These are phyloP conservation scores for Magnaporthiopsis incrustans DNA, from an alignment of 2,329 filamentous ascomycete species.

Conservation along the genomic window DNA sequence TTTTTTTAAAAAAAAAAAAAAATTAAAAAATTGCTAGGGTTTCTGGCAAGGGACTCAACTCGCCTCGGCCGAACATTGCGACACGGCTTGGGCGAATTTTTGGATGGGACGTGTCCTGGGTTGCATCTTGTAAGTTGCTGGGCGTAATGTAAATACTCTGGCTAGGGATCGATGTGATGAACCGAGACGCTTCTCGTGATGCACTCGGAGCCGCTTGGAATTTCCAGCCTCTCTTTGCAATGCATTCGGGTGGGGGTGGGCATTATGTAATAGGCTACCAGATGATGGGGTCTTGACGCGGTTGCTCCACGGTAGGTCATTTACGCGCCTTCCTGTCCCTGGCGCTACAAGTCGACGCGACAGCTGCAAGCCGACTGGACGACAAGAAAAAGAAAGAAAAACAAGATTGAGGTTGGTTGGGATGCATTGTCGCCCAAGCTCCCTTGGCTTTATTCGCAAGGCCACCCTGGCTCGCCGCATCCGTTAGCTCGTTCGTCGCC, in stretches of 20 bases:
- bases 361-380: neutral
- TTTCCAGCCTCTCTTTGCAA: neutral
- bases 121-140: slow-evolving; percentile 20
- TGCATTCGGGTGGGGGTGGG: neutral
- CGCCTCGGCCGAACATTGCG: slow-evolving; percentile 49
- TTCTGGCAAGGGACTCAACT: slow-evolving; percentile 13
- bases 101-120: slow-evolving; percentile 41
- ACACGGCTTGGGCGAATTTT: slow-evolving; percentile 44
- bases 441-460: neutral
- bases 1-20: neutral
- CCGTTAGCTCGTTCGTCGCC: neutral
- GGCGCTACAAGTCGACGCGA: neutral
- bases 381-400: neutral
- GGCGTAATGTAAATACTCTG: neutral
- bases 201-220: too few relatives aligned
- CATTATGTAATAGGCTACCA: neutral
- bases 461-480: neutral
- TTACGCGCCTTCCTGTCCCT: slow-evolving; percentile 1
- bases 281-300: neutral
- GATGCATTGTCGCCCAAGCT: neutral
- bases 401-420: neutral
- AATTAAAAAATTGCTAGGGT: neutral
- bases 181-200: too few relatives aligned
- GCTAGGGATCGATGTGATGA: neutral
- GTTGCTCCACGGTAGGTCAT: neutral